Base-by-base conservation (phyloP, 257 asterid species). In the Salvia miltiorrhiza region DNA sequence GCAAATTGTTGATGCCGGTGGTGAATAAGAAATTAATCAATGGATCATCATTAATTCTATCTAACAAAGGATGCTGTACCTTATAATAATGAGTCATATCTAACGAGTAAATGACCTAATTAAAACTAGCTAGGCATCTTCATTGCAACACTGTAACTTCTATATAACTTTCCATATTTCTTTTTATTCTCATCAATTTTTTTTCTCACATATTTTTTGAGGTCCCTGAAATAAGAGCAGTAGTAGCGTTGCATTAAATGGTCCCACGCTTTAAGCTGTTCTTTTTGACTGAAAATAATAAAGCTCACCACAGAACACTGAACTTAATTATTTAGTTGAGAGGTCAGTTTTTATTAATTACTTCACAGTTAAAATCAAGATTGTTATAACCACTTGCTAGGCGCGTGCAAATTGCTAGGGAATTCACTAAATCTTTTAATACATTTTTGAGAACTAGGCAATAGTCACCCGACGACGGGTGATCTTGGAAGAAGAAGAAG, bases 281-380 rank as follows among this genome's bases (percentile, higher is more conserved):
- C 21, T 64, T 24, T 68, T 68, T 67, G 53, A 67, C 72, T 37
- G 21, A n/a, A 66, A 10, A 21, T 53, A 67, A 16, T 26, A 24
- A 41, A 68, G 32, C 4, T 53, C 55, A 53, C 41, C 63, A 53
- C 21, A 32, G 24, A 24, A 41, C 10, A 24, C 58, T 69, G 67
- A 47, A 43, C 47, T 58, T 8, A n/a, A n/a, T n/a, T n/a, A 7
- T 47, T 19, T 70, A 13, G 61, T 70, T 70, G 62, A 45, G 68
- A 21, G 26, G 17, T 55, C 55, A 40, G 56, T 7, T 37, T 6
- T 37, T 2, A 37, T 37, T 37, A 7, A 9, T 37, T 37, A 37
- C 9, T 8, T n/a, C n/a, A 30, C 4, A 37, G 12, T 37, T 37
- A 37, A 37, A 37, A 37, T 37, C 2, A 7, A 37, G 43, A 37